Evolutionary conservation across 2,329 filamentous ascomycete genomes (phyloP).

Genomic region (Trichoderma harzianum): DNA sequence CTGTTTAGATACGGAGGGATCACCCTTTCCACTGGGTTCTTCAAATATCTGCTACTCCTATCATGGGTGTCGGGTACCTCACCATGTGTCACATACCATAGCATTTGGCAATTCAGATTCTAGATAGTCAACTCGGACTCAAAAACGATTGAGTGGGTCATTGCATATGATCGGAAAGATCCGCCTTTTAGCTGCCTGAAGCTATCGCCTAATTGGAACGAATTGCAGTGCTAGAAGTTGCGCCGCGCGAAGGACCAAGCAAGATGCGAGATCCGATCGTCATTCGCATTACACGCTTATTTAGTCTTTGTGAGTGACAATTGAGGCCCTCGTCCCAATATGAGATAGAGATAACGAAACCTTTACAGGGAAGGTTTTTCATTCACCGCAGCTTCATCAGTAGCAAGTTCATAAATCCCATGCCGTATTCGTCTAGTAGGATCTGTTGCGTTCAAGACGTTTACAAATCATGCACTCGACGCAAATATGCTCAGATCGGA

Average conservation of each 20-base stretch:
- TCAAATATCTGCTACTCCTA: background rate
- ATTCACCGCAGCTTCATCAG: background rate
- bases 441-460: conserved; percentile 26
- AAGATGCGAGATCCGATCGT: background rate
- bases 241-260: background rate
- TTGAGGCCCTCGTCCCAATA: background rate
- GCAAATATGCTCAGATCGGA: conserved; percentile 26
- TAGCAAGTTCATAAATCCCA: background rate
- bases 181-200: background rate
- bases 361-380: background rate
- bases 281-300: background rate
- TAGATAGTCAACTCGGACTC: background rate
- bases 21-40: background rate
- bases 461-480: conserved; percentile 25
- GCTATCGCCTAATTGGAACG: background rate
- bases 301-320: background rate
- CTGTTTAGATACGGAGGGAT: background rate
- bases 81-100: background rate
- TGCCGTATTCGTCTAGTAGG: background rate
- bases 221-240: background rate
- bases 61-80: background rate
- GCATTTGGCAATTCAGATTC: background rate
- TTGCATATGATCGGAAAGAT: background rate
- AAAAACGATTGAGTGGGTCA: background rate
- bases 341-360: background rate